Evolutionary conservation across 2,329 filamentous ascomycete genomes (phyloP), one percentile per base, ranked within the genome.

Genomic region (Neofusicoccum sp.): DNA sequence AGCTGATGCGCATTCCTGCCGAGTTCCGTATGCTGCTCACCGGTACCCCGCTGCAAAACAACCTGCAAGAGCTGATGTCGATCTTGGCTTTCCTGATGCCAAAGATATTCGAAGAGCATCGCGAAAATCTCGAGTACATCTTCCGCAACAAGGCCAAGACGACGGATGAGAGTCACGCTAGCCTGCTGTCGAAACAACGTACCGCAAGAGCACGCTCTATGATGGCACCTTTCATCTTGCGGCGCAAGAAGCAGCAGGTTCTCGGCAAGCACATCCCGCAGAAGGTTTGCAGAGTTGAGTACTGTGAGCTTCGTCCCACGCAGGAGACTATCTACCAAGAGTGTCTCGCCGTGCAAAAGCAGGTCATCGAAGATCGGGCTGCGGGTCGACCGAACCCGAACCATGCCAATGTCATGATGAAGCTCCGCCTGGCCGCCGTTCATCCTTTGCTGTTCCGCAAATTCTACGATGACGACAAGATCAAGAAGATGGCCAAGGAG

Each of bases 1-100:
- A 91, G 65, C 82, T 98, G 59, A 87, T 91, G 71, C 84, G 86
- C 39, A 93, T 99, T 61, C 85, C 85, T 0, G 89, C 92, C 0
- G 80, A 86, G n/a, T 97, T 95, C 83, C 88, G 93, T 66, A 85
- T 99, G 56, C 83, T 99, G 3, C 84, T 99, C 31, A 92, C 89
- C 33, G 95, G 95, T 45, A 99, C 95, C 0, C 95, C 95, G 0
- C 84, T 99, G 1, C 92, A 96, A 75, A 96, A 99, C 78, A 98
- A 98, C 74, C 81, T 99, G 22, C 89, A 94, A 72, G 95, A 99
- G 78, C 86, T 99, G 71, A 89, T 93, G 44, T 91, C 93, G 2
- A 85, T 99, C 12, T 85, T 99, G 11, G 92, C 89, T n/a, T 98
- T 99, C 73, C 93, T 99, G 71, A 89, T 98, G 76, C 95, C 95